Percentiles rank a stretch among this genome's conserved stretches.
Conservation (phyloP, 202 grass and related monocot genomes). For the Eragrostis tef region DNA sequence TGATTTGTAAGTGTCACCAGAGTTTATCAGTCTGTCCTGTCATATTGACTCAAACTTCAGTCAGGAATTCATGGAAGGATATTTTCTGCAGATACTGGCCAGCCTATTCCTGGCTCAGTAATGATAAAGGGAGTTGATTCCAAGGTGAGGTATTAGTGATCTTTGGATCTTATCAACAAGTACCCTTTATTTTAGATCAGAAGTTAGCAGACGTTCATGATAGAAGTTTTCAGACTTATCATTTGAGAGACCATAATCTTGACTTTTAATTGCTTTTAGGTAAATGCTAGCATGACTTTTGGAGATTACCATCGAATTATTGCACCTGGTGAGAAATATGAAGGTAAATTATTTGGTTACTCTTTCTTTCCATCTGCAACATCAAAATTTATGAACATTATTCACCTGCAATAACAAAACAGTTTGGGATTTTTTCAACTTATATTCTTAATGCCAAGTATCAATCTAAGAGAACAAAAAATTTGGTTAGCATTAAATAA, state of each 20-base stretch:
- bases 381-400: slow-evolving; percentile 18
- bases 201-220: neutral
- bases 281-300: slow-evolving; percentile 59
- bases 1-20: neutral
- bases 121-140: slow-evolving; percentile 74
- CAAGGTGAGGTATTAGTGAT: slow-evolving; percentile 44
- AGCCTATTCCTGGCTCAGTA: slow-evolving; percentile 69
- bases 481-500: neutral
- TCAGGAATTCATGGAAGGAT: slow-evolving; percentile 91
- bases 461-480: neutral
- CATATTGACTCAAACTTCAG: slow-evolving; percentile 58
- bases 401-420: neutral
- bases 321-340: slow-evolving; percentile 67
- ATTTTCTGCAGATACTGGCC: slow-evolving; percentile 82
- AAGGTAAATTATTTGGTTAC: slow-evolving; percentile 55
- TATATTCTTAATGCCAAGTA: neutral
- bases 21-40: slow-evolving; percentile 15
- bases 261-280: slow-evolving; percentile 46
- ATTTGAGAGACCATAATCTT: slow-evolving; percentile 21
- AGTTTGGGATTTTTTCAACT: neutral
- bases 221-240: neutral
- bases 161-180: neutral
- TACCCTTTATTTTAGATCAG: neutral
- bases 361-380: slow-evolving; percentile 20
- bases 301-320: slow-evolving; percentile 94